These are phyloP conservation scores for Penicillium italicum DNA, from an alignment of 2,329 filamentous ascomycete species.

Conservation along the genomic window DNA sequence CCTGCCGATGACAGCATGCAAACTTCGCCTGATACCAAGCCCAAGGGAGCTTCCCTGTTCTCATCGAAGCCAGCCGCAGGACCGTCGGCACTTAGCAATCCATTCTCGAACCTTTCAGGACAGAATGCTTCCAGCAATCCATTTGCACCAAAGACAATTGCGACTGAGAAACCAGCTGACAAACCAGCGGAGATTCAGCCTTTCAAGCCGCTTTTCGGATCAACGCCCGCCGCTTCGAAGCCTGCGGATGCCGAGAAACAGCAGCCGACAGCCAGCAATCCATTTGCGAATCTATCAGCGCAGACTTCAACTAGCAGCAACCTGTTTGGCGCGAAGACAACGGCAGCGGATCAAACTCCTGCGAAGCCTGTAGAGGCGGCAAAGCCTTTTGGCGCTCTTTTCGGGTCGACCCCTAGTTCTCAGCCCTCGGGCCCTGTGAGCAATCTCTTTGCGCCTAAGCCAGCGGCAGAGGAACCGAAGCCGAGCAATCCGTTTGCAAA, in stretches of 20 bases:
- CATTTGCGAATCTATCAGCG: slow-evolving; percentile 5
- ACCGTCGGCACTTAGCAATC: not conserved
- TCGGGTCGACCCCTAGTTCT: slow-evolving; percentile 8
- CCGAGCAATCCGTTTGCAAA: slow-evolving; percentile 38
- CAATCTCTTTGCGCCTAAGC: slow-evolving; percentile 22
- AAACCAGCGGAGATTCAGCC: slow-evolving; percentile 5
- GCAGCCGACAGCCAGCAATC: slow-evolving; percentile 2
- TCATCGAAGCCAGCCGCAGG: slow-evolving; percentile 4
- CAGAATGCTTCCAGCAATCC: slow-evolving; percentile 1
- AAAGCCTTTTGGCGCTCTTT: slow-evolving; percentile 4
- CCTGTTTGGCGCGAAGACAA: slow-evolving; percentile 1
- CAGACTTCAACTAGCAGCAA: not conserved
- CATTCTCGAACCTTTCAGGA: slow-evolving; percentile 13
- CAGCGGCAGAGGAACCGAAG: slow-evolving; percentile 17
- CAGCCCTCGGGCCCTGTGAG: slow-evolving; percentile 37
- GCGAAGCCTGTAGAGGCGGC: slow-evolving; percentile 2
- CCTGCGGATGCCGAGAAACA: not conserved
- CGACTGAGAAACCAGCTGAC: not conserved
- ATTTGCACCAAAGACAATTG: slow-evolving; percentile 4
- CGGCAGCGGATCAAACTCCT: not conserved
- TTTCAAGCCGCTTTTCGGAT: slow-evolving; percentile 12
- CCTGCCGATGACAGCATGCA: slow-evolving; percentile 23
- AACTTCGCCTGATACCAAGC: slow-evolving; percentile 23
- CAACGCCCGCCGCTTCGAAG: slow-evolving; percentile 1
- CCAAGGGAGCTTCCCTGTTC: slow-evolving; percentile 9